Evolutionary conservation across 1,284 basidiomycete species (phyloP), one percentile per base, ranked within the genome.

Genomic region (Cryptococcus maquisensis): DNA sequence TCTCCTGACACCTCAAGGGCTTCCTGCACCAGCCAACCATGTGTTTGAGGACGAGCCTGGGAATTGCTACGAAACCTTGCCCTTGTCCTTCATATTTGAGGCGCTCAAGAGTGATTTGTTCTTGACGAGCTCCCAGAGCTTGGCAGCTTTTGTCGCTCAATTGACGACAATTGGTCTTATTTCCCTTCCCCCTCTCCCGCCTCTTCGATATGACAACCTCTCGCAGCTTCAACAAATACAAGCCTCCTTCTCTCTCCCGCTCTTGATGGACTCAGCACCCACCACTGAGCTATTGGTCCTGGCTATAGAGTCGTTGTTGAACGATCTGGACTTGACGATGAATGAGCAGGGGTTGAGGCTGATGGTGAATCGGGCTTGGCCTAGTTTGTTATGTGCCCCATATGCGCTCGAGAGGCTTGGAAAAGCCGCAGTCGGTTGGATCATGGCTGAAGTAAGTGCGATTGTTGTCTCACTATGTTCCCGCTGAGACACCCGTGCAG

Each of bases 321-420:
- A 79, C 2, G 86, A 88, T 60, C 69, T 87, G 24, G 83, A 88
- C 68, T 74, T 90, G 21, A 82, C 84, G 0, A 78, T 84, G 32
- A 88, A 88, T 64, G 88, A 91, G 72, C 78, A 81, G 20, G 88
- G 84, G 0, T 80, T 89, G 51, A 71, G 86, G 7, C 74, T 90
- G 10, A 76, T 90, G 16, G 74, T 78, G 10, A 80, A 83, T 48
- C 80, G 83, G 57, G 82, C 87, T 56, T 88, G 84, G 84, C 87
- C 88, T 0, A 85, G 82, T 59, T 80, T 83, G 6, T 79, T 88
- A 72, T 80, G 83, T 43, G 85, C 87, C 7, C 82, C 84, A 23
- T 88, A 88, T 69, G 84, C 73, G 0, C 54, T 78, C 16, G 68
- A 72, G 26, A 60, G 76, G 12, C 65, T 79, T 7, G 73, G 69